phyloP scores from a whole-genome alignment of 2,329 filamentous ascomycete genomes.

The Aplosporella prunicola region DNA sequence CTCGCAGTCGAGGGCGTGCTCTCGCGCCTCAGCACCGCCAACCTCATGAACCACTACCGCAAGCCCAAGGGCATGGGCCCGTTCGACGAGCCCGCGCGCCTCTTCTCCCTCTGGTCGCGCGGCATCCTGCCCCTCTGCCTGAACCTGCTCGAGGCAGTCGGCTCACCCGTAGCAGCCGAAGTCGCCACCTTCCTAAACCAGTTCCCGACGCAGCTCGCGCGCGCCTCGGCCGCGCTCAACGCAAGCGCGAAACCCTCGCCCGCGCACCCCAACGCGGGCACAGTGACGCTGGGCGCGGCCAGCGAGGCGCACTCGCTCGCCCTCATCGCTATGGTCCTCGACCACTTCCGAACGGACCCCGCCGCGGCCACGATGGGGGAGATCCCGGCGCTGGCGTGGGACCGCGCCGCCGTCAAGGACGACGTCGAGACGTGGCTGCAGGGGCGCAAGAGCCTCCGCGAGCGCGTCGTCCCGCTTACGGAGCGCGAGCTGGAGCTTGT shows the following conservation, averaged over 20 bases:
- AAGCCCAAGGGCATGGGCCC: conserved; percentile 60
- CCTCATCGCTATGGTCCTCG: conserved; percentile 64
- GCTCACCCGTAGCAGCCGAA: conserved; percentile 72
- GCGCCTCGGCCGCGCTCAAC: conserved; percentile 65
- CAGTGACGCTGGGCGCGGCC: conserved; percentile 62
- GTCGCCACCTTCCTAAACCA: conserved; percentile 81
- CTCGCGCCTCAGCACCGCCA: conserved; percentile 67
- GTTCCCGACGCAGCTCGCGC: conserved; percentile 68
- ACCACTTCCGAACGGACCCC: conserved; percentile 53
- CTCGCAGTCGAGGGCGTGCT: conserved; percentile 81
- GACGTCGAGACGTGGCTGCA: conserved; percentile 76
- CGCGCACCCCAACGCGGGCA: conserved; percentile 41
- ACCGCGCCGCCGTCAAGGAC: conserved; percentile 61
- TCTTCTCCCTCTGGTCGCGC: conserved; percentile 84
- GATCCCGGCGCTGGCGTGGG: conserved; percentile 66
- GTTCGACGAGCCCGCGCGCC: conserved; percentile 64
- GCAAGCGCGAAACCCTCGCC: conserved; percentile 36
- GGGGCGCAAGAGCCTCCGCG: conserved; percentile 57
- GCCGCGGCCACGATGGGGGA: conserved; percentile 45
- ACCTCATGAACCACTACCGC: conserved; percentile 67
- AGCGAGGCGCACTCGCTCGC: conserved; percentile 72
- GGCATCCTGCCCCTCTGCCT: conserved; percentile 81
- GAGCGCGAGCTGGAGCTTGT: conserved; percentile 59
- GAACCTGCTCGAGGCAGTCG: conserved; percentile 76
- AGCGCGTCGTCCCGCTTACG: conserved; percentile 63